Evolutionary conservation across 2,329 filamentous ascomycete genomes (phyloP), one percentile per base, ranked within the genome.

Genomic region (Fusarium kyushuense): DNA sequence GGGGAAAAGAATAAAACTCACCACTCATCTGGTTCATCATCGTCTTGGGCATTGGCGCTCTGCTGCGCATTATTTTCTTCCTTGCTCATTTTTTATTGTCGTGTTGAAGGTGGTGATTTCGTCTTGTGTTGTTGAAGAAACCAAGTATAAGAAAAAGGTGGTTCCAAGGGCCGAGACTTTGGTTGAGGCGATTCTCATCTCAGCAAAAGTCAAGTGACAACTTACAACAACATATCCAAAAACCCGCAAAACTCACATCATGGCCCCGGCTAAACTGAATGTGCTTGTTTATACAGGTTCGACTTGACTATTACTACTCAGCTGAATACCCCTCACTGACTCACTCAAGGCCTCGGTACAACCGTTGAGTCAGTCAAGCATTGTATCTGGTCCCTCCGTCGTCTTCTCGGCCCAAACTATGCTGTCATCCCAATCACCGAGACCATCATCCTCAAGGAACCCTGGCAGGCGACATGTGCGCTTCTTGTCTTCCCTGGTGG

Each of bases 11-110:
- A 14, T 23, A 25, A 45, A 40, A 74, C 87, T 80, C 83, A 98
- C 96, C 95, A 98, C 63, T 97, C 95, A 84, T 98, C 96, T 6
- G 92, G 92, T 79, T 97, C 95, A 79, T 97, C 94, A 43, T 87
- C 84, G 29, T 83, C 75, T 33, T 70, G 64, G 76, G 51, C 76
- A 30, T 77, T 76, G 65, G 76, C 83, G 38, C 79, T 74, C 51
- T 76, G 75, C 46, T 73, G 63, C 42, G 77, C 73, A 40, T 81
- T 72, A 53, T 71, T 85, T 63, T 86, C 84, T 60, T 86, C 82
- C 66, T 88, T 87, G 14, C 89, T 86, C 87, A 75, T 74, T 51
- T 58, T 33, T 48, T 46, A 5, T 42, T 23, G 2, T 17, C 9
- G 7, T 32, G 32, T 11, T 45, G 14, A 27, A 17, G 13, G 40